phyloP scores from a whole-genome alignment of 192 early-diverging fungal genomes.

The Coemansia sp. region DNA sequence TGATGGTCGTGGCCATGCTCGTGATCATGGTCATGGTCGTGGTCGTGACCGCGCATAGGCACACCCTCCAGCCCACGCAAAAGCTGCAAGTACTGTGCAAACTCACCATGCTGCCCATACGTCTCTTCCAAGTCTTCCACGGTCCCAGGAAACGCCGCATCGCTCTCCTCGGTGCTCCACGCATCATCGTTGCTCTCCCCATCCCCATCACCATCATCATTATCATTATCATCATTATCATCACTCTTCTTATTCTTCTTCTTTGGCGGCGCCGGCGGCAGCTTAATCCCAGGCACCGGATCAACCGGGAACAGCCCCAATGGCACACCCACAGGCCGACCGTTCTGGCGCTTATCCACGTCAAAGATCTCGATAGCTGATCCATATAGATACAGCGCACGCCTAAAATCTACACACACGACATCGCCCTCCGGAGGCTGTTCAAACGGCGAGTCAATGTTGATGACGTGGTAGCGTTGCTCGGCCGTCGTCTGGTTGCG shows the following conservation, averaged over 20 bases:
- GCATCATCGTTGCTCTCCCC: neutral
- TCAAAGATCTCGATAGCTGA: slow-evolving; percentile 34
- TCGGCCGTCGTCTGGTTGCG: slow-evolving; percentile 33
- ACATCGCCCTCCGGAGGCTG: slow-evolving; percentile 27
- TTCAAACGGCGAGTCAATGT: slow-evolving; percentile 43
- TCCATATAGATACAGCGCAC: slow-evolving; percentile 21
- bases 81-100: neutral
- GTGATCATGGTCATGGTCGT: neutral
- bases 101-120: neutral
- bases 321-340: slow-evolving; percentile 11
- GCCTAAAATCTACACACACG: slow-evolving; percentile 37
- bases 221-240: neutral
- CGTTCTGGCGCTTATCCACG: slow-evolving; percentile 16
- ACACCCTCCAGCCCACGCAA: neutral
- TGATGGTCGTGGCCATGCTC: neutral
- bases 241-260: neutral
- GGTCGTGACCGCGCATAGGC: neutral
- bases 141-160: neutral
- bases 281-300: slow-evolving; percentile 3
- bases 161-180: neutral
- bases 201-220: neutral
- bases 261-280: slow-evolving; percentile 3
- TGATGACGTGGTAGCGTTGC: slow-evolving; percentile 47
- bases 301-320: slow-evolving; percentile 42
- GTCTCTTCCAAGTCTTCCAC: neutral